Base-by-base conservation (phyloP, 2,329 filamentous ascomycete genomes). In the Dendryphion nanum region DNA sequence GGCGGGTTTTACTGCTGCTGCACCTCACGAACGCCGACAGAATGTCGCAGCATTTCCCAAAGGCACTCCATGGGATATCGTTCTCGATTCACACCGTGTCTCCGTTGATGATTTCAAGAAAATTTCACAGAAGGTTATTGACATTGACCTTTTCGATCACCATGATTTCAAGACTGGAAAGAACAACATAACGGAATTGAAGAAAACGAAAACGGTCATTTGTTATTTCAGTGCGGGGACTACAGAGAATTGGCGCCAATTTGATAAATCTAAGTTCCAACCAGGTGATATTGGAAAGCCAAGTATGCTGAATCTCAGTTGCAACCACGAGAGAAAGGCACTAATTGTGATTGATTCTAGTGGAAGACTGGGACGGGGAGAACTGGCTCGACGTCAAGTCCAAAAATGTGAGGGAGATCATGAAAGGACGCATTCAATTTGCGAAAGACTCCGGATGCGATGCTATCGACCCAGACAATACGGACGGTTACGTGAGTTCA, bases 191-290 rank as follows among this genome's bases (percentile, higher is more conserved):
- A 46, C 59, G 6, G 53, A 60, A 6, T 65, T 81, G 6, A 48
- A 67, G 17, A 73, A 72, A 18, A 52, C 68, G 18, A 76, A 76
- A 55, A 78, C 75, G 44, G 76, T 85, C 42, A 82, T 87, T 46
- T 88, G 84, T 70, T 87, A 88, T 65, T 87, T 87, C 67, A 83
- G 79, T 34, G 82, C 82, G 0, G 83, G 84, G 1, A 81, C 78
- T 3, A 83, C 75, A 46, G 84, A 87, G 60, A 56, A 78, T 42
- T 79, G 74, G 69, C 73, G 83, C 13, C 61, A 70, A 1, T n/a
- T n/a, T n/a, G 83, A 87, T 38, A 43, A 41, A 2, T 14, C n/a
- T 5, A 18, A 45, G 3, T 56, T 53, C 34, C 2, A 6, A 6
- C 5, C 29, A 2, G n/a, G 3, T 7, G 39, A 41, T 24, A 20